phyloP scores from a whole-genome alignment of 495 filamentous ascomycete genomes.

The Ramalina peruviana region DNA sequence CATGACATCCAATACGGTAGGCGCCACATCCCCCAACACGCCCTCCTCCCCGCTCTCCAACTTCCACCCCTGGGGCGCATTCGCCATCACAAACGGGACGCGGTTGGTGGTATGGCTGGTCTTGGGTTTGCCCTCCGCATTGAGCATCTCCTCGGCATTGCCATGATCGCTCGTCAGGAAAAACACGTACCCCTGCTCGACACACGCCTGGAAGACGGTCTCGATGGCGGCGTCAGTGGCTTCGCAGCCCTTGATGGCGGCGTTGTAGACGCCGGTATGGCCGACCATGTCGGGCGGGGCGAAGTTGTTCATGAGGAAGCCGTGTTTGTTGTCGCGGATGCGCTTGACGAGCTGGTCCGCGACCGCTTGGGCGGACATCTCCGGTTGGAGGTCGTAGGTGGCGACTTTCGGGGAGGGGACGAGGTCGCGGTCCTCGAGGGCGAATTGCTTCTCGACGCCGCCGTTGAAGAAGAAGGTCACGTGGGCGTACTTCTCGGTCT shows the following conservation, averaged over 20 bases:
- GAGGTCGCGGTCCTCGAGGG: slow-evolving; percentile 71
- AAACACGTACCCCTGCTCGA: slow-evolving; percentile 77
- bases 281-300: slow-evolving; percentile 98
- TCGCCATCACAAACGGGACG: slow-evolving; percentile 96
- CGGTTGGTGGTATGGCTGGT: slow-evolving; percentile 96
- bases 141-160: slow-evolving; percentile 99
- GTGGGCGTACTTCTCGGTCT: slow-evolving; percentile 99
- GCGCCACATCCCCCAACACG: slow-evolving; percentile 91
- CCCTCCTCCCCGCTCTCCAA: slow-evolving; percentile 72
- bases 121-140: slow-evolving; percentile 86
- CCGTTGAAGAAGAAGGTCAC: slow-evolving; percentile 99
- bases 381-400: slow-evolving; percentile 93
- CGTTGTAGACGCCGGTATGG: slow-evolving; percentile 93
- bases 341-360: slow-evolving; percentile 76
- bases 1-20: slow-evolving; percentile 81
- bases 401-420: slow-evolving; percentile 63
- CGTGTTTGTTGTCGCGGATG: slow-evolving; percentile 65
- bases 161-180: slow-evolving; percentile 95
- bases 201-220: slow-evolving; percentile 80
- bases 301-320: slow-evolving; percentile 99
- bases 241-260: slow-evolving; percentile 73
- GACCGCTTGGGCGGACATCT: slow-evolving; percentile 85
- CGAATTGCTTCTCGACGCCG: slow-evolving; percentile 92
- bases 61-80: slow-evolving; percentile 80
- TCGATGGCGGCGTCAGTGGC: slow-evolving; percentile 91